phyloP scores from a whole-genome alignment of 345 rosid species.

The Hevea brasiliensis region DNA sequence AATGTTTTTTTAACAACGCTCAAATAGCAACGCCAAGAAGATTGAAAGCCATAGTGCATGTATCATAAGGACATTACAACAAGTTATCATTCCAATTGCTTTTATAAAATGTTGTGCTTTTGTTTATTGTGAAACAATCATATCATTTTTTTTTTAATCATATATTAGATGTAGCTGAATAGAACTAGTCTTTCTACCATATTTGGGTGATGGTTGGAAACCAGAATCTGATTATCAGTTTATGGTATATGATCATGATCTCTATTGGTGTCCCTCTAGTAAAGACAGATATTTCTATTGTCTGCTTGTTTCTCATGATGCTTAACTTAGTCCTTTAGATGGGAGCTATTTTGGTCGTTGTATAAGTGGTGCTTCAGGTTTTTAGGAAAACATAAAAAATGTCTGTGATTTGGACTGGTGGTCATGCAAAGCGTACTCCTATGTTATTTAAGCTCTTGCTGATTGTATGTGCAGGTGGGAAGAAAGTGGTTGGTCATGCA shows the following conservation, averaged over 20 bases:
- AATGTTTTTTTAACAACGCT: no score
- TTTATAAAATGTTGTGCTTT: neutral
- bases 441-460: neutral
- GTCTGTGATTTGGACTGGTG: neutral
- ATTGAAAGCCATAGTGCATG: neutral
- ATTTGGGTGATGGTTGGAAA: neutral
- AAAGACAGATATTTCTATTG: neutral
- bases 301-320: neutral
- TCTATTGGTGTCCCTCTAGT: neutral
- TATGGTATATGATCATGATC: neutral
- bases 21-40: no score
- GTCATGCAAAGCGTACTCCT: neutral
- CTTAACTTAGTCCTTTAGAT: neutral
- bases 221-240: neutral
- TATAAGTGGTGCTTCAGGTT: neutral
- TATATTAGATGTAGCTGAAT: neutral
- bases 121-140: neutral
- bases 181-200: neutral
- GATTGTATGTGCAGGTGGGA: conserved; percentile 42
- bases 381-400: neutral
- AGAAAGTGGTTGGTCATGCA: conserved; percentile 50
- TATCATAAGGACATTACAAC: neutral
- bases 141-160: neutral
- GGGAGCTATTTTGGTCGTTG: neutral
- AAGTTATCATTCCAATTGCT: neutral